These are phyloP conservation scores for Circinella umbellata DNA, from an alignment of 371 early-diverging fungal species.

Conservation along the genomic window DNA sequence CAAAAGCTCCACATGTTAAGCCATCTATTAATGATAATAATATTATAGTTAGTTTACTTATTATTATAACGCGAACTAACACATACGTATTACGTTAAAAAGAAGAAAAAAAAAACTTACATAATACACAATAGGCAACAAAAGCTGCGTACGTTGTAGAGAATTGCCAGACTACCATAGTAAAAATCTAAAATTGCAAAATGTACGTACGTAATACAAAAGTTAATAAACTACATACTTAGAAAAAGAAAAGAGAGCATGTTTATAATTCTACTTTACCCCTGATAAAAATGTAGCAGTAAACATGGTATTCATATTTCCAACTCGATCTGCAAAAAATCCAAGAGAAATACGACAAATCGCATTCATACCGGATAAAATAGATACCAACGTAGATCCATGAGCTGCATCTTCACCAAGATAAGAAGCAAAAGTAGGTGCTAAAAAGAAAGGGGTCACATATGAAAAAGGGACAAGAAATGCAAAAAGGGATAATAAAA, in stretches of 20 bases:
- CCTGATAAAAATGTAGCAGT: slow-evolving; percentile 17
- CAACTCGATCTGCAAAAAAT: slow-evolving; percentile 27
- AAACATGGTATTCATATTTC: slow-evolving; percentile 29
- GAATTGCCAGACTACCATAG: slow-evolving; percentile 12
- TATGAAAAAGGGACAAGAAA: slow-evolving; percentile 53
- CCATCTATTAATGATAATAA: slow-evolving; percentile 32
- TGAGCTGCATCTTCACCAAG: slow-evolving; percentile 6
- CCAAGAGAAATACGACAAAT: slow-evolving; percentile 39
- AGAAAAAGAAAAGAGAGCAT: no score
- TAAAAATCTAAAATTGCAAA: not conserved
- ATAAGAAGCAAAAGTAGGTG: slow-evolving; percentile 22
- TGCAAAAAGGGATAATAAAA: slow-evolving; percentile 36
- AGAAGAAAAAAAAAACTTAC: slow-evolving; percentile 1
- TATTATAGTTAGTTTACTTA: not conserved
- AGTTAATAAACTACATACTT: not conserved
- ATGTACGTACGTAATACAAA: no score
- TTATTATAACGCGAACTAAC: not conserved
- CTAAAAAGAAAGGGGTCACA: slow-evolving; percentile 31
- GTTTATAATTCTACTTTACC: not conserved
- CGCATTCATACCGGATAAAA: slow-evolving; percentile 31
- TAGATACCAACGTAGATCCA: slow-evolving; percentile 23
- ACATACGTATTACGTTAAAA: no score
- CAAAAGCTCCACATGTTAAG: slow-evolving; percentile 58
- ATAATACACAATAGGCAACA: slow-evolving; percentile 44
- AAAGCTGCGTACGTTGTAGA: slow-evolving; percentile 39